phyloP scores from a whole-genome alignment of 164 flowering plant species.

The Tinospora cordifolia region DNA sequence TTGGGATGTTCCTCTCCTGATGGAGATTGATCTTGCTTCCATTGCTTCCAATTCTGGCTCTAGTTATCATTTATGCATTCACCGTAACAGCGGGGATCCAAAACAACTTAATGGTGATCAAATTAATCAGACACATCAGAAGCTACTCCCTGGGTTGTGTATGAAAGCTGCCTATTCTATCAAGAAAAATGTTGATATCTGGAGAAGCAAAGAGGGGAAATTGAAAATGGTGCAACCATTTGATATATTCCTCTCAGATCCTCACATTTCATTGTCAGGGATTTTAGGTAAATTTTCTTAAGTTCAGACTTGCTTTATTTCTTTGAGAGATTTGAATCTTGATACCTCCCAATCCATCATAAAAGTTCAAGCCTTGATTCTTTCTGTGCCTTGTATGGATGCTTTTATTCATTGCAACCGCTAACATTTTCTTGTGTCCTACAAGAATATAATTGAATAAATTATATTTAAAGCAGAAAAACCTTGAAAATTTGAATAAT shows the following conservation, averaged over 20 bases:
- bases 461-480: too few species aligned
- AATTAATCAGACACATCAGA: slow-evolving; percentile 29
- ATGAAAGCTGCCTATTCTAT: slow-evolving; percentile 51
- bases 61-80: slow-evolving; percentile 57
- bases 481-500: too few species aligned
- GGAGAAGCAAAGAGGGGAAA: slow-evolving; percentile 64
- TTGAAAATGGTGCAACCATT: slow-evolving; percentile 68
- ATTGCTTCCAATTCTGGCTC: slow-evolving; percentile 53
- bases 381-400: too few species aligned
- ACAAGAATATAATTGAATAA: too few species aligned
- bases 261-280: slow-evolving; percentile 64
- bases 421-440: too few species aligned
- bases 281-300: slow-evolving; percentile 47
- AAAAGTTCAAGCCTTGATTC: too few species aligned
- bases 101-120: slow-evolving; percentile 33
- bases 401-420: too few species aligned
- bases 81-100: slow-evolving; percentile 47
- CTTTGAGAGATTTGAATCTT: not conserved
- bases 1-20: slow-evolving; percentile 77
- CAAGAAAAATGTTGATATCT: slow-evolving; percentile 52
- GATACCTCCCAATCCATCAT: not conserved
- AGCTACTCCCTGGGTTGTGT: slow-evolving; percentile 53
- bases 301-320: not conserved
- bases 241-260: slow-evolving; percentile 67
- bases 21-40: slow-evolving; percentile 66